Percentiles rank a stretch among this genome's conserved stretches.
Evolutionary conservation across 331 rosid species (phyloP).

Genomic region (Stylosanthes scabra): DNA sequence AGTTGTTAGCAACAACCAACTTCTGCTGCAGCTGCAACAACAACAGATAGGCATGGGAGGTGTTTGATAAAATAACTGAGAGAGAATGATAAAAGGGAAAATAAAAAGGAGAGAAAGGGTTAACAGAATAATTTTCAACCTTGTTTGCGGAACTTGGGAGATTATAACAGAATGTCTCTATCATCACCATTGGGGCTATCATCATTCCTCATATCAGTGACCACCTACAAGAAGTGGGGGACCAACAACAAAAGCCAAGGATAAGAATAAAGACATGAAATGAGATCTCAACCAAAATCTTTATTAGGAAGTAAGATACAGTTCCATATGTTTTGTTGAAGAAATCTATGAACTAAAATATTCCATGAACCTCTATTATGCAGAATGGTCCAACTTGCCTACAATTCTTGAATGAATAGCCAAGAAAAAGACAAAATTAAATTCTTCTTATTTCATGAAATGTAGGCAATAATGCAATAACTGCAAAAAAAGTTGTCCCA

Average conservation of each 20-base stretch:
- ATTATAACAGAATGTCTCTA: constrained; percentile 51
- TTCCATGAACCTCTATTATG: constrained; percentile 31
- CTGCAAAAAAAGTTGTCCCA: too few relatives aligned
- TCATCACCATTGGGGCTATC: constrained; percentile 55
- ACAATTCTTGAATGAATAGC: constrained; percentile 19
- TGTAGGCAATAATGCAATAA: not conserved
- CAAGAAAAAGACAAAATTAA: constrained; percentile 18
- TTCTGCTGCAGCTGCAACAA: constrained; percentile 52
- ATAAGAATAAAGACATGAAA: constrained; percentile 54
- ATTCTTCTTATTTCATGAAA: constrained; percentile 26
- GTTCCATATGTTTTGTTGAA: constrained; percentile 36
- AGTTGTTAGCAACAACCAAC: constrained; percentile 39
- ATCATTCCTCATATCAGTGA: constrained; percentile 47
- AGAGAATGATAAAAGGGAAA: constrained; percentile 19
- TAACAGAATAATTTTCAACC: constrained; percentile 56
- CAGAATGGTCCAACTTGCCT: constrained; percentile 29
- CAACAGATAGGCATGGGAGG: constrained; percentile 37
- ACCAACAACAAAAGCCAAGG: constrained; percentile 44
- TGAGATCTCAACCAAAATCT: constrained; percentile 49
- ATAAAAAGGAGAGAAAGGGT: constrained; percentile 43
- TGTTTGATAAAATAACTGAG: constrained; percentile 1
- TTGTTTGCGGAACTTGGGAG: constrained; percentile 46
- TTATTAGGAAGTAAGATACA: constrained; percentile 45
- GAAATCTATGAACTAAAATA: constrained; percentile 32
- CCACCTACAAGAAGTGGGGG: constrained; percentile 70